Conservation (phyloP, 192 early-diverging fungal species). For the Podila horticola region DNA sequence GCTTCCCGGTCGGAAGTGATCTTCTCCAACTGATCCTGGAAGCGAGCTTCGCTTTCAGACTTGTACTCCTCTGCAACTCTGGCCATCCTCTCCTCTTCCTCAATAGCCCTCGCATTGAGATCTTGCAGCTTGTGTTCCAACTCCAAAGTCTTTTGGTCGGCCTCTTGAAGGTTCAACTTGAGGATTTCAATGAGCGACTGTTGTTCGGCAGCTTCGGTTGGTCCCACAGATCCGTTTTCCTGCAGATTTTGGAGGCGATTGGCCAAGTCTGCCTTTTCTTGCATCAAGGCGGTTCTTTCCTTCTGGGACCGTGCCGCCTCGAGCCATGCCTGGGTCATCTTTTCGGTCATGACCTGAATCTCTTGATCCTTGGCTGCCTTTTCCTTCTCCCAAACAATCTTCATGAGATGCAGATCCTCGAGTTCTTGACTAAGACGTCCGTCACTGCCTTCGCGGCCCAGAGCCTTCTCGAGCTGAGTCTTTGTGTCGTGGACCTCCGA, state of each 20-base stretch:
- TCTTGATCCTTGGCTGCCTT: conserved; percentile 52
- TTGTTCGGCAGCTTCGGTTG: conserved; percentile 17
- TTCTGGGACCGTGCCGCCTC: conserved; percentile 49
- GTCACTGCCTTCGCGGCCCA: conserved; percentile 17
- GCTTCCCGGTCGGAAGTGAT: not conserved
- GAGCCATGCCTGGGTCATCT: conserved; percentile 52
- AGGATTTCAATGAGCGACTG: conserved; percentile 37
- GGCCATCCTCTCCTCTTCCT: conserved; percentile 41
- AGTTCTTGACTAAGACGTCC: conserved; percentile 37
- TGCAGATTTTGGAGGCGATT: conserved; percentile 33
- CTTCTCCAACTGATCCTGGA: conserved; percentile 2
- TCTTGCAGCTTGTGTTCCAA: conserved; percentile 49
- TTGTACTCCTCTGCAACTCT: conserved; percentile 10
- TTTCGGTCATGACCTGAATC: conserved; percentile 37
- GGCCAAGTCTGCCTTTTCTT: conserved; percentile 35
- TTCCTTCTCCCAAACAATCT: conserved; percentile 46
- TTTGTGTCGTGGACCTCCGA: conserved; percentile 73
- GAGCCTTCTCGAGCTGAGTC: conserved; percentile 55
- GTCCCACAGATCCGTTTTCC: conserved; percentile 14
- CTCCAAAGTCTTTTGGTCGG: conserved; percentile 35
- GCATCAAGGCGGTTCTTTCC: conserved; percentile 31
- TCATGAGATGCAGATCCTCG: conserved; percentile 39
- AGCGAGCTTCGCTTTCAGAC: conserved; percentile 22
- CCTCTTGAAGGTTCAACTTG: conserved; percentile 32
- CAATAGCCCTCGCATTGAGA: conserved; percentile 45